phyloP scores from a whole-genome alignment of 2,329 filamentous ascomycete species.

The Penicillium sp. region DNA sequence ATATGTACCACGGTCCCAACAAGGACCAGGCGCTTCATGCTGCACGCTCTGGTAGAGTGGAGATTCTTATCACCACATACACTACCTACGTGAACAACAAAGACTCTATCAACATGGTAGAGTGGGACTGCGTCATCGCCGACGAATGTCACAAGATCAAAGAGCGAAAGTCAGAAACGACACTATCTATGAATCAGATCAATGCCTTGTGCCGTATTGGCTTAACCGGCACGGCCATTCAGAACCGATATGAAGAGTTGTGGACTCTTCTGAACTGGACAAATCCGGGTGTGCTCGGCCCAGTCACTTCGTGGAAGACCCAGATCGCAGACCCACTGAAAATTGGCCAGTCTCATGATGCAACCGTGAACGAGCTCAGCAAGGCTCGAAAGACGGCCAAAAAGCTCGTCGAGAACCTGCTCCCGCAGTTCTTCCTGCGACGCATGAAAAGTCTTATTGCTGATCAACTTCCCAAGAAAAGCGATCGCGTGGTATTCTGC shows the following conservation, averaged over 20 bases:
- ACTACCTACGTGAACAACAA: conserved; percentile 78
- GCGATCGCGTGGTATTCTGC: conserved; percentile 91
- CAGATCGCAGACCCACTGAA: conserved; percentile 77
- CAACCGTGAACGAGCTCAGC: conserved; percentile 77
- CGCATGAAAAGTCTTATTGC: conserved; percentile 92
- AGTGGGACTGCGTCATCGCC: conserved; percentile 92
- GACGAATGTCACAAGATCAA: conserved; percentile 94
- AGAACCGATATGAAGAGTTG: conserved; percentile 96
- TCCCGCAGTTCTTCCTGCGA: conserved; percentile 86
- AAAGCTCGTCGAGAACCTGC: conserved; percentile 79
- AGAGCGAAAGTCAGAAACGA: conserved; percentile 71
- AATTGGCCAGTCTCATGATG: conserved; percentile 88
- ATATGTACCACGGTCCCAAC: conserved; percentile 72
- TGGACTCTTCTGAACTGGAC: conserved; percentile 98
- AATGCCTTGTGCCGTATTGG: conserved; percentile 92
- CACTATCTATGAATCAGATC: conserved; percentile 81
- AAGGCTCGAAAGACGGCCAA: conserved; percentile 76
- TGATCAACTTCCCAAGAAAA: conserved; percentile 90
- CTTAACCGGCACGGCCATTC: conserved; percentile 91
- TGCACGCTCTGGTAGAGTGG: conserved; percentile 71
- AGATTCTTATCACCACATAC: conserved; percentile 95
- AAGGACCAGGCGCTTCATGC: conserved; percentile 70
- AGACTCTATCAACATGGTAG: conserved; percentile 73
- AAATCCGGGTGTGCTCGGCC: conserved; percentile 71
- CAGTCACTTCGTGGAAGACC: conserved; percentile 71